phyloP scores from a whole-genome alignment of 805 yeast species.

The Maudiozyma turicensis region DNA sequence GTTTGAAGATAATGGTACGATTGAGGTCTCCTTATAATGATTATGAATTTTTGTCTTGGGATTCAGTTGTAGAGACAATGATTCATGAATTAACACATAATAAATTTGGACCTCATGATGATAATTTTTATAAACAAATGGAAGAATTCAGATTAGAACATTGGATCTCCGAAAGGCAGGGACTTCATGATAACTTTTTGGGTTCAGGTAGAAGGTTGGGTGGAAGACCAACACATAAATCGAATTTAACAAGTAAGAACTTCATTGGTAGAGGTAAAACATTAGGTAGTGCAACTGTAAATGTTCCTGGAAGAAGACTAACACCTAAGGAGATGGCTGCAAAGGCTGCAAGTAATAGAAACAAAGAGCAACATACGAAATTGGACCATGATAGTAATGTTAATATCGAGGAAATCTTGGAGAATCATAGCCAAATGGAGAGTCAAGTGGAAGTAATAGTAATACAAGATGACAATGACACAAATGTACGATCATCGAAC shows the following conservation, averaged over 20 bases:
- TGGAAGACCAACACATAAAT: background rate
- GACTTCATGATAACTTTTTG: slow-evolving; percentile 23
- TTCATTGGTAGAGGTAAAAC: slow-evolving; percentile 1
- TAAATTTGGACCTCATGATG: slow-evolving; percentile 70
- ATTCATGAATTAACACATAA: slow-evolving; percentile 86
- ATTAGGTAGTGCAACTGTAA: background rate
- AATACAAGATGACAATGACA: slow-evolving; percentile 12
- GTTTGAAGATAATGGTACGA: slow-evolving; percentile 62
- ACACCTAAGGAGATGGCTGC: slow-evolving; percentile 28
- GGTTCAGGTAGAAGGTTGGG: slow-evolving; percentile 20
- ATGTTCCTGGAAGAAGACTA: background rate
- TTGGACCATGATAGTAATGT: slow-evolving; percentile 5
- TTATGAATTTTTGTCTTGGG: slow-evolving; percentile 47
- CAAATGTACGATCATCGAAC: background rate
- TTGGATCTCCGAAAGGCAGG: slow-evolving; percentile 26
- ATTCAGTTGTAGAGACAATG: slow-evolving; percentile 69
- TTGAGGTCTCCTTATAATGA: slow-evolving; percentile 51
- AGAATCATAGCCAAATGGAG: slow-evolving; percentile 7
- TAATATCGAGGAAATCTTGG: slow-evolving; percentile 6
- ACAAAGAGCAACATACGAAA: slow-evolving; percentile 15
- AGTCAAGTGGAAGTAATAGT: slow-evolving; percentile 13
- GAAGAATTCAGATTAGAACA: slow-evolving; percentile 51
- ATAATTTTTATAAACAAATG: slow-evolving; percentile 51
- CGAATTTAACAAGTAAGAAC: background rate
- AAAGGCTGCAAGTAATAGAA: slow-evolving; percentile 21